These are phyloP conservation scores for Phytophthora pseudosyringae DNA, from an alignment of 352 stramenopile genomes.

Conservation along the genomic window DNA sequence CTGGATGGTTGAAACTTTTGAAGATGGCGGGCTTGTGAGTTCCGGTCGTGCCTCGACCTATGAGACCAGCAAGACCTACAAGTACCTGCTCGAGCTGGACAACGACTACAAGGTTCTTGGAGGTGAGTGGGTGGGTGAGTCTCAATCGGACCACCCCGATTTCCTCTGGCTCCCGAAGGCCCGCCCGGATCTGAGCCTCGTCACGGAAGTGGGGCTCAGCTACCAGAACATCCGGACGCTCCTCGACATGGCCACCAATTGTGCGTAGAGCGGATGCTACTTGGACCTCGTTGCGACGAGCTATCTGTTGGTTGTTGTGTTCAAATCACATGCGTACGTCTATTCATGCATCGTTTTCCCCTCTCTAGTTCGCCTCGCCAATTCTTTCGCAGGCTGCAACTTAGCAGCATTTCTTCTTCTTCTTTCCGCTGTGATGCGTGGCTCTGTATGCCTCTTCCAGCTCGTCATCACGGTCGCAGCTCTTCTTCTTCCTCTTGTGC, in stretches of 20 bases:
- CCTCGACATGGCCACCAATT: constrained; percentile 34
- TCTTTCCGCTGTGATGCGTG: constrained; percentile 27
- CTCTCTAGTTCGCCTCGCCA: not conserved
- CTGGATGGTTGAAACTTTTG: constrained; percentile 53
- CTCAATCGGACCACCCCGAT: constrained; percentile 41
- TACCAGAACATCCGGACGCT: constrained; percentile 40
- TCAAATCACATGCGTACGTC: constrained; percentile 14
- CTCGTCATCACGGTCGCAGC: constrained; percentile 28
- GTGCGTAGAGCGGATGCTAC: constrained; percentile 13
- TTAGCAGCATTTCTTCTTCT: constrained; percentile 42
- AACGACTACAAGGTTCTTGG: constrained; percentile 47
- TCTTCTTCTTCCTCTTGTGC: constrained; percentile 55
- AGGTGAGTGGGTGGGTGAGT: constrained; percentile 48
- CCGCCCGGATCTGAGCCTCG: constrained; percentile 30
- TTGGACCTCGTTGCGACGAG: not conserved
- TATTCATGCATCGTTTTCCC: constrained; percentile 11
- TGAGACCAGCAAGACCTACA: constrained; percentile 39
- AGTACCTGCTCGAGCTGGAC: constrained; percentile 52
- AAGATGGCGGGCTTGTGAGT: constrained; percentile 46
- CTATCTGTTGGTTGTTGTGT: constrained; percentile 17
- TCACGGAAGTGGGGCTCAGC: constrained; percentile 41
- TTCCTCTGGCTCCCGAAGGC: constrained; percentile 46
- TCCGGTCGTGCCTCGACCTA: constrained; percentile 32
- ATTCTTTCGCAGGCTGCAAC: not conserved
- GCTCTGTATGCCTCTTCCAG: constrained; percentile 17